Evolutionary conservation across 192 early-diverging fungal genomes (phyloP), one percentile per base, ranked within the genome.

Genomic region (Entomortierella chlamydospora): DNA sequence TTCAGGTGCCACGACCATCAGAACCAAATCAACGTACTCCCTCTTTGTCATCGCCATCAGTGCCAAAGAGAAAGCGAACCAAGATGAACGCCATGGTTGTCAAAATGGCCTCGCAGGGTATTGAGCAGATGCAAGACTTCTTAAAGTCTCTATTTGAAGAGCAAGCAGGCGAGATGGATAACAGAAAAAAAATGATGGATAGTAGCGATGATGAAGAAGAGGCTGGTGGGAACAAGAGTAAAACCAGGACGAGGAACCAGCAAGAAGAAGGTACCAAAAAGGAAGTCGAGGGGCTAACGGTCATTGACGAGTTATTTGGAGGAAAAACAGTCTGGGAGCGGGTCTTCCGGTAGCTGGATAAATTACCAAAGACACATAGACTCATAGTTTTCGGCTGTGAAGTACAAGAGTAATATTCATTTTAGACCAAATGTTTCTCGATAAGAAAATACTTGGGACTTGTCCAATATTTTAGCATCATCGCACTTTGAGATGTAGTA

Each of bases 401-500:
- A n/a, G n/a, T n/a, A n/a, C n/a, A n/a, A n/a, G n/a, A n/a, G n/a
- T n/a, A n/a, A n/a, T n/a, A n/a, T n/a, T n/a, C n/a, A n/a, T n/a
- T n/a, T n/a, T n/a, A n/a, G n/a, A n/a, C n/a, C n/a, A n/a, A n/a
- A n/a, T n/a, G n/a, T n/a, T n/a, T n/a, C n/a, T n/a, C n/a, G n/a
- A n/a, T n/a, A n/a, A n/a, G n/a, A n/a, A n/a, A n/a, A n/a, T n/a
- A n/a, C n/a, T n/a, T n/a, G n/a, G n/a, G n/a, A n/a, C n/a, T n/a
- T n/a, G n/a, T n/a, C n/a, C n/a, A n/a, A n/a, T n/a, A n/a, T n/a
- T n/a, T n/a, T n/a, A 47, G 92, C 93, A 81, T 93, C 93, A 30
- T 86, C 83, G 58, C 90, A 87, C 70, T 87, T 79, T 57, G 85
- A 65, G 78, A 95, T 91, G 78, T 92, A 93, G 29, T 98, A 94